Base-by-base conservation (phyloP, 805 yeast genomes). In the Lachancea lanzarotensis region DNA sequence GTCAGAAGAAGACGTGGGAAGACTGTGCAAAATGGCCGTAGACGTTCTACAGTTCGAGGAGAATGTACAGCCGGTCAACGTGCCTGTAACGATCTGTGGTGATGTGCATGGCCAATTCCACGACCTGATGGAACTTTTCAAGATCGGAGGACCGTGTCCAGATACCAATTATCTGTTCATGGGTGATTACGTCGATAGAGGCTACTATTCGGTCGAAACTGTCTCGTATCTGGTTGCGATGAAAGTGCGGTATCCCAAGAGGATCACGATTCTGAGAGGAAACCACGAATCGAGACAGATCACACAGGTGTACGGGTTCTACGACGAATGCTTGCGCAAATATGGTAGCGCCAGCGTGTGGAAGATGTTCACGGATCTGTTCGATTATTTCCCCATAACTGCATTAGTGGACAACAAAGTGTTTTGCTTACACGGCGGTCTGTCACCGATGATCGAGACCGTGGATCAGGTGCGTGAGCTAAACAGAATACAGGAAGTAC, bases 81-180 rank as follows among this genome's bases (percentile, higher is more conserved):
- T 89, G 8, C 98, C 98, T 4, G 98, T 93, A 30, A 91, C 98
- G 16, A 89, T 90, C 52, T 91, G 97, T 72, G 97, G 97, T 54
- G 97, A 89, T 67, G 91, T 89, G 44, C 97, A 89, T 63, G 97
- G 97, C 34, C 97, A 89, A 66, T 90, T 89, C 65, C 96, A 90
- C 63, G 97, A 89, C 70, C 72, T 89, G 63, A 84, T 88, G 82
- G 96, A 89, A 66, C 72, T 89, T 47, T 90, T 89, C 67, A 86
- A 87, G 59, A 89, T 89, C 57, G 96, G 96, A 35, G 96, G 96
- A 13, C 90, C 90, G 40, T 84, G 91, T 54, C 97, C 97, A 0
- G 88, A 79, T 53, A 89, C 96, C 10, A 88, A 86, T 65, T 89
- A 89, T 64, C 66, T 89, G 49, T 89, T 89, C 56, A 79, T 89